Evolutionary conservation across 805 yeast species (phyloP).

Genomic region (Hanseniaspora lachancei): DNA sequence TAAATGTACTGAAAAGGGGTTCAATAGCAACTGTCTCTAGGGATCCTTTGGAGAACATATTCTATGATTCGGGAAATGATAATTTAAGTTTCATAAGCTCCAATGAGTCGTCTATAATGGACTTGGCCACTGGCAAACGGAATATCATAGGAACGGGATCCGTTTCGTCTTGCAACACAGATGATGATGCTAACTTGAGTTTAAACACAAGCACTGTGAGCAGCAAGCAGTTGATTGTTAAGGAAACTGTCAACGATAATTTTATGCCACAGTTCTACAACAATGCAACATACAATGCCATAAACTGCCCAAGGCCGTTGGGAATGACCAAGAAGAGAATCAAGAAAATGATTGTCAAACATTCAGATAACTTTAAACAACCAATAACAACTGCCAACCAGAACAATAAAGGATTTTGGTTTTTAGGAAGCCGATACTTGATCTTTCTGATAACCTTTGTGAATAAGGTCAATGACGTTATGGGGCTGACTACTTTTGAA

Average conservation of each 20-base stretch:
- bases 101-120: not conserved
- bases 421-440: conserved; percentile 6
- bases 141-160: not conserved
- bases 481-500: not conserved
- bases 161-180: not conserved
- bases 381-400: not conserved
- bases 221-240: conserved; percentile 7
- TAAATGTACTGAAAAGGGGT: not conserved
- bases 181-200: not conserved
- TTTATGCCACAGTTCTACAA: conserved; percentile 17
- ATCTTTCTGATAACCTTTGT: not conserved
- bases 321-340: conserved; percentile 21
- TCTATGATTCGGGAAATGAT: not conserved
- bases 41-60: conserved; percentile 5
- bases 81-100: not conserved
- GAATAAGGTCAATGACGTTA: not conserved
- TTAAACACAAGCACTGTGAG: not conserved
- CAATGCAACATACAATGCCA: conserved; percentile 15
- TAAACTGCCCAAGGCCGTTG: conserved; percentile 23
- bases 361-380: conserved; percentile 9
- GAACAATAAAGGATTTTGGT: conserved; percentile 6
- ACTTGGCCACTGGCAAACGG: conserved; percentile 4
- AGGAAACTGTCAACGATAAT: conserved; percentile 21
- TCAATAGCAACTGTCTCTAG: conserved; percentile 10
- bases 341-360: conserved; percentile 16